Evolutionary conservation across 805 yeast genomes (phyloP).

Genomic region (Candida ascalaphidarum): DNA sequence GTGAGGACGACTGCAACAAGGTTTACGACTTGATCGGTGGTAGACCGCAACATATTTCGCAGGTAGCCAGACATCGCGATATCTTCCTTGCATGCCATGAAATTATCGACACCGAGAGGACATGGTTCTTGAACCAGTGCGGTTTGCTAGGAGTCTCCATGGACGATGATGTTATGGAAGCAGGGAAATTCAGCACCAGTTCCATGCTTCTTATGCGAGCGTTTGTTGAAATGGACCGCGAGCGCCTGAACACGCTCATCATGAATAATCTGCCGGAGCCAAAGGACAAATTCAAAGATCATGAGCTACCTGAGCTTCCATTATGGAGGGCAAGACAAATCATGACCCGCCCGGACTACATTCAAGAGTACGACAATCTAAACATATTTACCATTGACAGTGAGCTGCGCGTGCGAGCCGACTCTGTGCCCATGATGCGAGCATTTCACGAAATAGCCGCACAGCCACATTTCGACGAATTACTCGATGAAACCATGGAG

Average conservation of each 20-base stretch:
- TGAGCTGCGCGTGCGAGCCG: slow-evolving; percentile 65
- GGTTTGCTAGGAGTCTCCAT: slow-evolving; percentile 66
- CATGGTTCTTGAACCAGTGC: slow-evolving; percentile 81
- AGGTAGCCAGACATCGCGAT: slow-evolving; percentile 54
- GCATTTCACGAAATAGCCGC: slow-evolving; percentile 74
- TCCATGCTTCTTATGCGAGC: slow-evolving; percentile 69
- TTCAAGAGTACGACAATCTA: slow-evolving; percentile 64
- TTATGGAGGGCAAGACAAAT: slow-evolving; percentile 78
- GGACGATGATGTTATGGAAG: slow-evolving; percentile 88
- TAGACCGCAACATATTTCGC: slow-evolving; percentile 72
- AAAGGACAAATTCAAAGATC: slow-evolving; percentile 22
- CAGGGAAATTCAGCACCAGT: slow-evolving; percentile 65
- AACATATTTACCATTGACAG: slow-evolving; percentile 77
- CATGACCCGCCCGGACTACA: slow-evolving; percentile 79
- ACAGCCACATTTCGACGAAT: slow-evolving; percentile 61
- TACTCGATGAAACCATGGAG: slow-evolving; percentile 55
- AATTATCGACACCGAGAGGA: slow-evolving; percentile 70
- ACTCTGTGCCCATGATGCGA: slow-evolving; percentile 83
- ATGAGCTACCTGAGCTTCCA: slow-evolving; percentile 63
- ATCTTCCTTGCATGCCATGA: slow-evolving; percentile 55
- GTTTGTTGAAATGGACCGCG: slow-evolving; percentile 60
- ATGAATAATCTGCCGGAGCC: background rate
- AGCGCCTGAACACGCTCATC: slow-evolving; percentile 18
- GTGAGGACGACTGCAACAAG: slow-evolving; percentile 34
- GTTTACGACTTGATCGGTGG: slow-evolving; percentile 74